phyloP scores from a whole-genome alignment of 306 rosid species.

The Boehmeria nivea region DNA sequence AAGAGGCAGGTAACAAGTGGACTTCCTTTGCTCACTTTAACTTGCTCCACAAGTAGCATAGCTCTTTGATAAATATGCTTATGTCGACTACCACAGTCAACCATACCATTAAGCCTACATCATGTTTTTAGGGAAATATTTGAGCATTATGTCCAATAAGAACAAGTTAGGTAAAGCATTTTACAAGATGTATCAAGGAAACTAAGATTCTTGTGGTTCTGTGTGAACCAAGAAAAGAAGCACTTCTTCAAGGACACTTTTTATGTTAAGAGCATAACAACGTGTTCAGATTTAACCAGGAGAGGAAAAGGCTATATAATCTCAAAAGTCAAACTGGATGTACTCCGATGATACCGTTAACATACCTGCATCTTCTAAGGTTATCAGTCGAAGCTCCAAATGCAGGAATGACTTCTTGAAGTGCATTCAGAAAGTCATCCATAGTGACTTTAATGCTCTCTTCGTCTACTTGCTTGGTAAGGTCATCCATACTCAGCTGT shows the following conservation, averaged over 20 bases:
- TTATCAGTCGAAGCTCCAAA: slow-evolving; percentile 98
- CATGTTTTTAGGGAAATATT: slow-evolving; percentile 9
- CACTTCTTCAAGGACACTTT: neutral
- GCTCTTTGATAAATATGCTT: slow-evolving; percentile 76
- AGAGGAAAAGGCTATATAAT: neutral
- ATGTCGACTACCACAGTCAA: slow-evolving; percentile 83
- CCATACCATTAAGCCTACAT: slow-evolving; percentile 78
- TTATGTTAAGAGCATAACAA: neutral
- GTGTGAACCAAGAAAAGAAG: too few species aligned
- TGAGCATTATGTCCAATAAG: neutral
- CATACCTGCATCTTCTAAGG: slow-evolving; percentile 92
- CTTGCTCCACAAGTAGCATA: slow-evolving; percentile 87
- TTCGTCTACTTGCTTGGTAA: slow-evolving; percentile 93
- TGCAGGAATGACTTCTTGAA: slow-evolving; percentile 74
- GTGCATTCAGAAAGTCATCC: slow-evolving; percentile 91
- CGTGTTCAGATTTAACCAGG: neutral
- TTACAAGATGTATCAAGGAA: too few species aligned
- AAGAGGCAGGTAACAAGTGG: slow-evolving; percentile 90
- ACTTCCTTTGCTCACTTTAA: slow-evolving; percentile 91
- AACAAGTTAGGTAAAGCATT: too few species aligned
- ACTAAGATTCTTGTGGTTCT: too few species aligned
- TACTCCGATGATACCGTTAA: neutral
- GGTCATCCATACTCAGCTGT: slow-evolving; percentile 88
- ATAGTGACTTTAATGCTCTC: slow-evolving; percentile 88
- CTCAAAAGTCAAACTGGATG: neutral